Percentiles rank a stretch among this genome's conserved stretches.
Conservation (phyloP, 1,284 basidiomycete genomes). For the Fistulina hepatica region DNA sequence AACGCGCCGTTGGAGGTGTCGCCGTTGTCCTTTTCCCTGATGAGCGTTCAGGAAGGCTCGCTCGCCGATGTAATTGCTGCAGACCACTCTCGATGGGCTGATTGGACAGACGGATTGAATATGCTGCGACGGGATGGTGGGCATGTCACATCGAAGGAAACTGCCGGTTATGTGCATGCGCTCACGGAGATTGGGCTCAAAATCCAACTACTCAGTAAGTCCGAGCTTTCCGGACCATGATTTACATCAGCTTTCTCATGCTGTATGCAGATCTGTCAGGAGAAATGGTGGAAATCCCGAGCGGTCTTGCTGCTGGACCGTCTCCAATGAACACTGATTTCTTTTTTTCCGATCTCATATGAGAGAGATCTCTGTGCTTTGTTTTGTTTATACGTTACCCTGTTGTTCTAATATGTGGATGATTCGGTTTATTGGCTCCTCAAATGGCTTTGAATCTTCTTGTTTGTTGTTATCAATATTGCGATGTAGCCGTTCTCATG, state of each 20-base stretch:
- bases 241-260: slow-evolving; percentile 5
- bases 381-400: no score
- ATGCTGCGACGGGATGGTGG: slow-evolving; percentile 74
- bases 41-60: slow-evolving; percentile 63
- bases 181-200: slow-evolving; percentile 92
- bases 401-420: no score
- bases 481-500: no score
- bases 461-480: no score
- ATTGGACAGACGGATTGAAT: slow-evolving; percentile 94
- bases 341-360: slow-evolving; percentile 66
- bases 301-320: slow-evolving; percentile 53
- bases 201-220: slow-evolving; percentile 79
- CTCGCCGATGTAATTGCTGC: slow-evolving; percentile 82
- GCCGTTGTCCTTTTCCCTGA: slow-evolving; percentile 70
- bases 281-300: slow-evolving; percentile 86
- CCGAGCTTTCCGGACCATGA: background rate
- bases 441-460: no score
- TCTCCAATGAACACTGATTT: slow-evolving; percentile 78
- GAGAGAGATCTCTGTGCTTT: no score
- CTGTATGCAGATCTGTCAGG: slow-evolving; percentile 66
- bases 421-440: no score
- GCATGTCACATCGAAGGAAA: slow-evolving; percentile 76
- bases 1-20: slow-evolving; percentile 46
- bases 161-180: slow-evolving; percentile 73
- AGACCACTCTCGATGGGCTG: slow-evolving; percentile 78